A percentile compares a stretch with the other conserved stretches of the same genome.
Evolutionary conservation across 306 rosid genomes (phyloP).

Genomic region (Cucumis melo): DNA sequence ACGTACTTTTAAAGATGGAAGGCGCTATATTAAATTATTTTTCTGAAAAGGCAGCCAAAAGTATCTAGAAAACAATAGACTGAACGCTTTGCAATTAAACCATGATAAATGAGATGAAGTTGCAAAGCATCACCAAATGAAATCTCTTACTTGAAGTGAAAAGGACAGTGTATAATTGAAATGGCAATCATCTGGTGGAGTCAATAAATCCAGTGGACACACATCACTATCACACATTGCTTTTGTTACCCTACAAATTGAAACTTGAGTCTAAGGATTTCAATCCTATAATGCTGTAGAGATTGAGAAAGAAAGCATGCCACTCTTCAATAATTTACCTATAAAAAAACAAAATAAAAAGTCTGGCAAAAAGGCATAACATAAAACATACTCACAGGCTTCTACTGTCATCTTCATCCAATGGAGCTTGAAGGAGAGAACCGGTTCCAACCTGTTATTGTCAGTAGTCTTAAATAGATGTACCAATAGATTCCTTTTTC

Average conservation of each 20-base stretch:
- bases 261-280: constrained; percentile 11
- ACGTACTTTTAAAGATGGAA: not conserved
- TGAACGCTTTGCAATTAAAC: not conserved
- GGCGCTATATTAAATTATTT: not conserved
- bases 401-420: constrained; percentile 64
- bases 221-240: constrained; percentile 62
- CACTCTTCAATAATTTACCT: not conserved
- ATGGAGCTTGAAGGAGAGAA: constrained; percentile 89
- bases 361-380: constrained; percentile 8
- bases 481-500: not conserved
- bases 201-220: constrained; percentile 81
- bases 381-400: constrained; percentile 47
- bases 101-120: not conserved
- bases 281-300: not conserved
- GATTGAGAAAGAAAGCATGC: not conserved
- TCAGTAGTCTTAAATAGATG: constrained; percentile 7
- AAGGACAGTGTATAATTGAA: constrained; percentile 86
- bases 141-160: constrained; percentile 82
- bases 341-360: constrained; percentile 8
- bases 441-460: constrained; percentile 76
- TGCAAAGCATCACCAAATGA: not conserved
- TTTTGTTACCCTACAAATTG: constrained; percentile 56
- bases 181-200: constrained; percentile 99
- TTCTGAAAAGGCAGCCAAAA: not conserved
- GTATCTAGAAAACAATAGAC: not conserved